A percentile compares a stretch with the other conserved stretches of the same genome.
These are phyloP conservation scores for Agaricales sp. DNA, from an alignment of 1,284 basidiomycete species.

Conservation along the genomic window DNA sequence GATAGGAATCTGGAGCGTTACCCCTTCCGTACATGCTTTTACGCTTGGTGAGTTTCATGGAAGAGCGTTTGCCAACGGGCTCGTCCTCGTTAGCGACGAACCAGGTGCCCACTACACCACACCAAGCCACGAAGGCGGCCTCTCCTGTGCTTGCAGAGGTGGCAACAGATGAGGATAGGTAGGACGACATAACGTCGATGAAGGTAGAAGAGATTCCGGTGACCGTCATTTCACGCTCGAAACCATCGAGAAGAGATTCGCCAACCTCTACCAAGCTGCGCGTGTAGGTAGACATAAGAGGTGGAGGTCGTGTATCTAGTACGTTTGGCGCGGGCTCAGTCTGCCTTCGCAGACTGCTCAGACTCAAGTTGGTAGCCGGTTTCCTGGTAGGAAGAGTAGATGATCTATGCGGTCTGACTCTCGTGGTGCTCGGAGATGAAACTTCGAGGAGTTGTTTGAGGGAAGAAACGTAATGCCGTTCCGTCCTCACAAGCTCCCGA, in stretches of 20 bases:
- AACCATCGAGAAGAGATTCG: slow-evolving; percentile 31
- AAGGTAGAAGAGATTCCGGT: slow-evolving; percentile 53
- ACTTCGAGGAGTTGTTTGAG: slow-evolving; percentile 30
- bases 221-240: slow-evolving; percentile 50
- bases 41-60: slow-evolving; percentile 14
- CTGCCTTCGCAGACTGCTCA: background rate
- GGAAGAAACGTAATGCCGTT: slow-evolving; percentile 47
- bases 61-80: slow-evolving; percentile 13
- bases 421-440: background rate
- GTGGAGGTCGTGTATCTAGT: slow-evolving; percentile 35
- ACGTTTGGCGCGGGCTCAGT: background rate
- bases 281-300: slow-evolving; percentile 41
- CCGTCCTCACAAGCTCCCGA: slow-evolving; percentile 55
- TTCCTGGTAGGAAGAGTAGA: slow-evolving; percentile 1
- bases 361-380: background rate
- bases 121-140: slow-evolving; percentile 50
- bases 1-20: background rate
- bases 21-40: slow-evolving; percentile 14
- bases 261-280: slow-evolving; percentile 39
- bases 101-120: slow-evolving; percentile 47
- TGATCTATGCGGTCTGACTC: background rate
- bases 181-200: slow-evolving; percentile 19
- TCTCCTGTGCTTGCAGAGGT: slow-evolving; percentile 36
- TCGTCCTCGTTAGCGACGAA: slow-evolving; percentile 26
- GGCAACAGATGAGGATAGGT: background rate